These are phyloP conservation scores for Solanum lycopersicoides DNA, from an alignment of 257 asterid genomes.

Conservation along the genomic window DNA sequence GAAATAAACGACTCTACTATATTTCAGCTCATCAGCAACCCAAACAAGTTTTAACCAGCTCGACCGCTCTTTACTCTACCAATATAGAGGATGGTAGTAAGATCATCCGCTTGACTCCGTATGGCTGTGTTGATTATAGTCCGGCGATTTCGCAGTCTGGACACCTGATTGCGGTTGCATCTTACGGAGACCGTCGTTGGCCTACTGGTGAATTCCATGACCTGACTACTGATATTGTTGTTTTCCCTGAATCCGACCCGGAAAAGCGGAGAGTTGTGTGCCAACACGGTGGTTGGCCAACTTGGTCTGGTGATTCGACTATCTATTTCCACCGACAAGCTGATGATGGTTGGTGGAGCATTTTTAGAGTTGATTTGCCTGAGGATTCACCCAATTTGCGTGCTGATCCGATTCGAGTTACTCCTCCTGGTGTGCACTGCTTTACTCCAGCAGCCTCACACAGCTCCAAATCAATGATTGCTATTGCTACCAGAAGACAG, in stretches of 20 bases:
- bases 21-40: constrained; percentile 61
- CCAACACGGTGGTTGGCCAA: constrained; percentile 76
- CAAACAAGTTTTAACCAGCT: constrained; percentile 37
- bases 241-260: constrained; percentile 40
- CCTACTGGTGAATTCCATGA: constrained; percentile 49
- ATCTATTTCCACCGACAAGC: constrained; percentile 62
- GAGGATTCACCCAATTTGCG: not conserved
- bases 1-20: constrained; percentile 33
- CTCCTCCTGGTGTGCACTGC: constrained; percentile 77
- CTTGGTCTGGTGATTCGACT: constrained; percentile 58
- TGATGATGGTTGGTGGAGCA: constrained; percentile 95
- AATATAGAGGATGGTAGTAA: not conserved
- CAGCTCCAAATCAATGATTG: constrained; percentile 17
- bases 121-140: constrained; percentile 55
- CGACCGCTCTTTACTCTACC: constrained; percentile 55
- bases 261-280: constrained; percentile 26
- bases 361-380: constrained; percentile 39
- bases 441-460: constrained; percentile 55
- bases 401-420: constrained; percentile 37
- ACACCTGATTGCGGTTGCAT: constrained; percentile 60
- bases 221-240: constrained; percentile 53
- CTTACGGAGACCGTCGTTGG: constrained; percentile 49
- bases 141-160: constrained; percentile 59
- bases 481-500: constrained; percentile 65
- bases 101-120: constrained; percentile 44